A percentile compares a stretch with the other conserved stretches of the same genome.
Evolutionary conservation across 768 basidiomycete species (phyloP).

Genomic region (Peribolospora baueri): DNA sequence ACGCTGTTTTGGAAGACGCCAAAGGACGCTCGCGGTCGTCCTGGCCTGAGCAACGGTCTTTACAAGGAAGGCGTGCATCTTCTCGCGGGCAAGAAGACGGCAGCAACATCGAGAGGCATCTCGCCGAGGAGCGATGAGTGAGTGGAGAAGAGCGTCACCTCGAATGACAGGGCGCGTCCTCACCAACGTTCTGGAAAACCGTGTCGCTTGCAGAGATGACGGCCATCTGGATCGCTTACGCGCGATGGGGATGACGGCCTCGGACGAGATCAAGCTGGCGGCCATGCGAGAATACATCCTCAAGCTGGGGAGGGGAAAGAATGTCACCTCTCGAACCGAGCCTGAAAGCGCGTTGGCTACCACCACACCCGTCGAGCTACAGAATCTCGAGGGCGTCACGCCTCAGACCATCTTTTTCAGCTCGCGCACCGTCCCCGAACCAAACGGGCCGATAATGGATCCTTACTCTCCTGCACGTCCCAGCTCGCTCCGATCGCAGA

Average conservation of each 20-base stretch:
- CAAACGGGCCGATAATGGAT: no score
- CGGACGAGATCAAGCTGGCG: constrained; percentile 64
- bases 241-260: constrained; percentile 58
- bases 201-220: constrained; percentile 40
- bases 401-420: constrained; percentile 16
- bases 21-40: no score
- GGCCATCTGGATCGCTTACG: constrained; percentile 48
- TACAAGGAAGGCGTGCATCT: no score
- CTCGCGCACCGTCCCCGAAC: neutral
- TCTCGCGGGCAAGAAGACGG: no score
- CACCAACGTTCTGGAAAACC: constrained; percentile 6
- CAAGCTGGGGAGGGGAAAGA: constrained; percentile 32
- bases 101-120: no score
- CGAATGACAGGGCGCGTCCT: constrained; percentile 14
- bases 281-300: constrained; percentile 75
- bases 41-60: no score
- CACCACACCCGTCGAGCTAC: constrained; percentile 3
- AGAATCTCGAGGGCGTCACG: constrained; percentile 11
- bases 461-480: no score
- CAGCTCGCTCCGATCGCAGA: no score
- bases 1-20: constrained; percentile 49
- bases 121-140: no score
- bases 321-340: neutral
- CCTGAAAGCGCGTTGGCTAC: neutral
- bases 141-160: constrained; percentile 19